A percentile compares a stretch with the other conserved stretches of the same genome.
These are phyloP conservation scores for Ganoderma lucidum DNA, from an alignment of 1,284 basidiomycete species.

Conservation along the genomic window DNA sequence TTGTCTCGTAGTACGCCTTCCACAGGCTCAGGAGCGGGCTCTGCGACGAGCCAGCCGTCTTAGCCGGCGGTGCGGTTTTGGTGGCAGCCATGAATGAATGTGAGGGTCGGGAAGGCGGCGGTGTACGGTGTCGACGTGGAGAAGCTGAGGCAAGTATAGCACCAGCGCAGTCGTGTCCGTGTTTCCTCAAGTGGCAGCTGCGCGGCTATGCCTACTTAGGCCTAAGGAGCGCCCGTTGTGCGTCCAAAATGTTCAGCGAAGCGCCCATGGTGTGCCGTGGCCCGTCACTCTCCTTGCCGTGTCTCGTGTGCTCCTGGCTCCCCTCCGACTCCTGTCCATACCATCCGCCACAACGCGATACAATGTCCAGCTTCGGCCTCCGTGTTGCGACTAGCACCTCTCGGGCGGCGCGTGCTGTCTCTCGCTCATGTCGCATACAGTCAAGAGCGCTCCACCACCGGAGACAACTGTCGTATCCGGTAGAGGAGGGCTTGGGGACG, in stretches of 20 bases:
- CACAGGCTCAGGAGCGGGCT: slow-evolving; percentile 69
- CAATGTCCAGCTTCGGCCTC: slow-evolving; percentile 39
- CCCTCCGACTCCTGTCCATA: slow-evolving; percentile 5
- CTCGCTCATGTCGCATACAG: slow-evolving; percentile 32
- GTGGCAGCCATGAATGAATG: slow-evolving; percentile 30
- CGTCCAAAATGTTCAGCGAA: slow-evolving; percentile 36
- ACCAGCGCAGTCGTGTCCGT: slow-evolving; percentile 23
- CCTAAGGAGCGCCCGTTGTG: slow-evolving; percentile 24
- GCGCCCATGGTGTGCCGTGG: slow-evolving; percentile 26
- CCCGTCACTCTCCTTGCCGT: slow-evolving; percentile 13
- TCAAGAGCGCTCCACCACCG: slow-evolving; percentile 61
- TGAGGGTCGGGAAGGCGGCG: slow-evolving; percentile 17
- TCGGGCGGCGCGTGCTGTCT: slow-evolving; percentile 31
- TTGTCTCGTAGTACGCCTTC: slow-evolving; percentile 81
- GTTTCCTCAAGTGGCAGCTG: slow-evolving; percentile 17
- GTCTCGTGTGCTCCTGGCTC: slow-evolving; percentile 7
- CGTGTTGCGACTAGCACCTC: slow-evolving; percentile 37
- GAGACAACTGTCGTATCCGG: slow-evolving; percentile 65
- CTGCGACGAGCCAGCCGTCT: slow-evolving; percentile 35
- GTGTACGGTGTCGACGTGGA: slow-evolving; percentile 34
- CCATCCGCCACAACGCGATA: slow-evolving; percentile 3
- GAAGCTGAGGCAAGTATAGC: slow-evolving; percentile 19
- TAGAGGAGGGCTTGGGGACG: slow-evolving; percentile 74
- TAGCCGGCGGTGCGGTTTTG: slow-evolving; percentile 21
- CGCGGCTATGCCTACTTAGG: slow-evolving; percentile 14